A percentile compares a stretch with the other conserved stretches of the same genome.
These are phyloP conservation scores for Polytrichum formosum DNA, from an alignment of 225 moss, liverwort and hornwort genomes.

Conservation along the genomic window DNA sequence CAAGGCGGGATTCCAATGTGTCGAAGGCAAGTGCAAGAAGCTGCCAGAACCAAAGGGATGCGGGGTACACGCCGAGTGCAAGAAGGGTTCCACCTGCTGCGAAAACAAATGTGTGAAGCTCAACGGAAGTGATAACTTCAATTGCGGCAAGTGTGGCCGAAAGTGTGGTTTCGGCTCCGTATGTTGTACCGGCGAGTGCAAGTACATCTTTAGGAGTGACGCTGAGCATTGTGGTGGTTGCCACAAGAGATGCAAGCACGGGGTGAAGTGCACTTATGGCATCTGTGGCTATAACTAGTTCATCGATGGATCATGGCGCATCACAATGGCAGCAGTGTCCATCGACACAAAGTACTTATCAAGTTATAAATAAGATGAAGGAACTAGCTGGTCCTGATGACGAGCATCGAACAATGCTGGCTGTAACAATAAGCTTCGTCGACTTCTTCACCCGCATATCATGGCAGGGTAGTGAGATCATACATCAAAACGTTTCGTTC, in stretches of 20 bases:
- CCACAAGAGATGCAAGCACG: not conserved
- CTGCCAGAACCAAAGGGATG: not conserved
- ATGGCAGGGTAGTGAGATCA: too few species aligned
- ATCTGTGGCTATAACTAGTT: conserved; percentile 4
- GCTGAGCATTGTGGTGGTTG: not conserved
- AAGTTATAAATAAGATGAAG: too few species aligned
- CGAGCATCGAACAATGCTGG: too few species aligned
- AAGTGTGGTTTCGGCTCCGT: not conserved
- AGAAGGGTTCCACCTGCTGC: not conserved
- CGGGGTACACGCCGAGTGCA: not conserved
- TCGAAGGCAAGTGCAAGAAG: conserved; percentile 3
- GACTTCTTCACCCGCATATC: too few species aligned
- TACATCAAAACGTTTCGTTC: too few species aligned
- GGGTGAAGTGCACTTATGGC: not conserved
- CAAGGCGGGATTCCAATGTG: not conserved
- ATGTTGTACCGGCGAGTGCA: conserved; percentile 1
- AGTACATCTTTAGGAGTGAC: not conserved
- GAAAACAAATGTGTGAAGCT: not conserved
- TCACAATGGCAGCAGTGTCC: too few species aligned
- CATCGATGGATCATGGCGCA: too few species aligned
- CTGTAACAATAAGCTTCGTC: too few species aligned
- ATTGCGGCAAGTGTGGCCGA: conserved; percentile 10
- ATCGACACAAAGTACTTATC: too few species aligned
- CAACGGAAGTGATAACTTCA: not conserved
- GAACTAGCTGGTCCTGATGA: too few species aligned